These are phyloP conservation scores for Naganishia liquefaciens DNA, from an alignment of 1,284 basidiomycete genomes.

Conservation along the genomic window DNA sequence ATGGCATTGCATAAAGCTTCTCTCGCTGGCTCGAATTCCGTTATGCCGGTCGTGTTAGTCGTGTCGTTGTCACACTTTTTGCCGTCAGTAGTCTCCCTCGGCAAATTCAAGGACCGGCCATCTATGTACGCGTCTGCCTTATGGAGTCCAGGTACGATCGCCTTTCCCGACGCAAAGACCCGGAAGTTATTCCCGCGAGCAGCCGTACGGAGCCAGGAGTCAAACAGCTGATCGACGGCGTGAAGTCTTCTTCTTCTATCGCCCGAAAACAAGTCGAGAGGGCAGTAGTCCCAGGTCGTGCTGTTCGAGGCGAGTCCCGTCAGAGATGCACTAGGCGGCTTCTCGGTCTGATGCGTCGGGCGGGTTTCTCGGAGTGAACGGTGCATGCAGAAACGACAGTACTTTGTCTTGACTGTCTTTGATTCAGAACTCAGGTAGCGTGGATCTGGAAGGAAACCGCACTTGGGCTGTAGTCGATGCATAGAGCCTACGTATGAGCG, in stretches of 20 bases:
- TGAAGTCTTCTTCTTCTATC: conserved; percentile 61
- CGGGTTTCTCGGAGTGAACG: conserved; percentile 34
- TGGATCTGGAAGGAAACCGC: conserved; percentile 78
- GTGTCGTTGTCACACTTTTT: no score
- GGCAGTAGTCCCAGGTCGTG: conserved; percentile 69
- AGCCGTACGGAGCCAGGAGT: conserved; percentile 64
- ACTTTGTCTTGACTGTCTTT: conserved; percentile 63
- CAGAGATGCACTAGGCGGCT: not conserved
- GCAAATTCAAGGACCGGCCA: no score
- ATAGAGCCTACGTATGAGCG: conserved; percentile 1
- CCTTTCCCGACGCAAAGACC: conserved; percentile 68
- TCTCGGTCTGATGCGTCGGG: conserved; percentile 1
- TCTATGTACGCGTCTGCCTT: no score
- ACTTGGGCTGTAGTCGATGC: conserved; percentile 74
- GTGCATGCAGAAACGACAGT: conserved; percentile 88
- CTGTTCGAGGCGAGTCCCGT: conserved; percentile 51
- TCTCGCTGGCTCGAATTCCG: not conserved
- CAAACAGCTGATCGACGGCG: conserved; percentile 73
- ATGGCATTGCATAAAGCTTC: conserved; percentile 5
- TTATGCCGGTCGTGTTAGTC: no score
- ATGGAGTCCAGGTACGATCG: conserved; percentile 46
- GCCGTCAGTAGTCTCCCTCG: no score
- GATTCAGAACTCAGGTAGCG: conserved; percentile 63
- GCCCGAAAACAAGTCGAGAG: conserved; percentile 79
- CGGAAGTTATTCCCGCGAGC: conserved; percentile 76